Percentiles rank a stretch among this genome's conserved stretches.
Conservation (phyloP, 306 rosid genomes). For the Quercus dentata region DNA sequence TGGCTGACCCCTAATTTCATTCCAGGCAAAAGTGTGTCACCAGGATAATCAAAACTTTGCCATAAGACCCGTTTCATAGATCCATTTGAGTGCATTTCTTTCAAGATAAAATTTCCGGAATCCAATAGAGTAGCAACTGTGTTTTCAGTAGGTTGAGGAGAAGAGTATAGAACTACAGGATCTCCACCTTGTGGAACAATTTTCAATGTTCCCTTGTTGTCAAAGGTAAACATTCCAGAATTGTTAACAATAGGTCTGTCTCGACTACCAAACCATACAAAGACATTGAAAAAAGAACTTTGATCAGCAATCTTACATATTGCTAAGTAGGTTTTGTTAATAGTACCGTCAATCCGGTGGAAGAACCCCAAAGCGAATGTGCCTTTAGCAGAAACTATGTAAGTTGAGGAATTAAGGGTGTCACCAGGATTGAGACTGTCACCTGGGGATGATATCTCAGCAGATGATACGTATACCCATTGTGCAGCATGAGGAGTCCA, state of each 20-base stretch:
- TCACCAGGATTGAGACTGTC: no score
- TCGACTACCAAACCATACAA: slow-evolving; percentile 12
- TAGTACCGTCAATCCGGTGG: no score
- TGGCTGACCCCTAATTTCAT: slow-evolving; percentile 31
- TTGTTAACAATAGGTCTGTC: background rate
- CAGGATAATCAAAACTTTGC: slow-evolving; percentile 9
- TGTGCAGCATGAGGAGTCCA: no score
- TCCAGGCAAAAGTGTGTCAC: background rate
- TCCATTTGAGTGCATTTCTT: slow-evolving; percentile 9
- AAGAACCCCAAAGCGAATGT: no score
- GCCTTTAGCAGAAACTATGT: no score
- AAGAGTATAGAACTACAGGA: slow-evolving; percentile 7
- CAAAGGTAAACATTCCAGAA: background rate
- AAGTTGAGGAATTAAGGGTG: no score
- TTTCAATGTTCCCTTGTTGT: slow-evolving; percentile 14
- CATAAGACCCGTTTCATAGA: slow-evolving; percentile 2
- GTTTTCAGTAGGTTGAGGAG: slow-evolving; percentile 1
- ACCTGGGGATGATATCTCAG: no score
- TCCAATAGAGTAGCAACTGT: background rate
- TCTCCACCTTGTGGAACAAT: background rate
- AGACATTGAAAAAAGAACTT: background rate
- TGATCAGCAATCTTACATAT: no score
- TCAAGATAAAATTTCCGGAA: slow-evolving; percentile 25
- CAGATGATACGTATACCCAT: no score
- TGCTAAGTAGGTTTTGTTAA: no score